These are phyloP conservation scores for Yarrowia sp. DNA, from an alignment of 805 yeast species.

Conservation along the genomic window DNA sequence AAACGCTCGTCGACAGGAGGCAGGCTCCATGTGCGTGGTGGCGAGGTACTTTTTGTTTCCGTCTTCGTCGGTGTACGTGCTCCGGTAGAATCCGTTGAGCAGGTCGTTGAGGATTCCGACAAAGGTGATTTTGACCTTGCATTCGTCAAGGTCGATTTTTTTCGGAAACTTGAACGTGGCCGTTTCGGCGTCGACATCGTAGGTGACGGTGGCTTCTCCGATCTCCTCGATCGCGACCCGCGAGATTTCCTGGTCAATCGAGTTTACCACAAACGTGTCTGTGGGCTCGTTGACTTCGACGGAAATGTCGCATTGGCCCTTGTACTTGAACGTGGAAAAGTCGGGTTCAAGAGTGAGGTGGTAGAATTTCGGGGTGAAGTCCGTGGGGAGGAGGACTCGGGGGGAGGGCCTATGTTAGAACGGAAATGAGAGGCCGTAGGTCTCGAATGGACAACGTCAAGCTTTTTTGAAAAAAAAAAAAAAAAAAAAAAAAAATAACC, in stretches of 20 bases:
- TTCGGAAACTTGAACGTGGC: constrained; percentile 72
- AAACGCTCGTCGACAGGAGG: constrained; percentile 79
- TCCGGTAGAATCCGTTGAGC: constrained; percentile 77
- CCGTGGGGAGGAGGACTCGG: constrained; percentile 61
- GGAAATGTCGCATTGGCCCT: constrained; percentile 52
- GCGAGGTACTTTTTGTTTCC: constrained; percentile 65
- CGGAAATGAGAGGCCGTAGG: background rate
- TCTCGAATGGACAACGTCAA: background rate
- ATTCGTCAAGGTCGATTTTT: constrained; percentile 53
- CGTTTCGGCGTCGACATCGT: constrained; percentile 56
- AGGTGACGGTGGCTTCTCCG: constrained; percentile 47
- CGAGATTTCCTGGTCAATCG: constrained; percentile 68
- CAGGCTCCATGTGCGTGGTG: constrained; percentile 76
- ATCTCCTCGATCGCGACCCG: constrained; percentile 52
- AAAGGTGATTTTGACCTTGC: constrained; percentile 63
- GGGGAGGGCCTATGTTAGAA: constrained; percentile 26
- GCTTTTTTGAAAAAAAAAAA: no score
- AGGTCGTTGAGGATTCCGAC: constrained; percentile 67
- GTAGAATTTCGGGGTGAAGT: constrained; percentile 77
- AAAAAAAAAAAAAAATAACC: no score
- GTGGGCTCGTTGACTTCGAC: constrained; percentile 56
- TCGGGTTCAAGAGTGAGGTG: constrained; percentile 71
- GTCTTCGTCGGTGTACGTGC: constrained; percentile 60
- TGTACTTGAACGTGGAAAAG: constrained; percentile 51
- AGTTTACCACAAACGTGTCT: constrained; percentile 60